A percentile compares a stretch with the other conserved stretches of the same genome.
These are phyloP conservation scores for Clausena lansium DNA, from an alignment of 345 rosid species.

Conservation along the genomic window DNA sequence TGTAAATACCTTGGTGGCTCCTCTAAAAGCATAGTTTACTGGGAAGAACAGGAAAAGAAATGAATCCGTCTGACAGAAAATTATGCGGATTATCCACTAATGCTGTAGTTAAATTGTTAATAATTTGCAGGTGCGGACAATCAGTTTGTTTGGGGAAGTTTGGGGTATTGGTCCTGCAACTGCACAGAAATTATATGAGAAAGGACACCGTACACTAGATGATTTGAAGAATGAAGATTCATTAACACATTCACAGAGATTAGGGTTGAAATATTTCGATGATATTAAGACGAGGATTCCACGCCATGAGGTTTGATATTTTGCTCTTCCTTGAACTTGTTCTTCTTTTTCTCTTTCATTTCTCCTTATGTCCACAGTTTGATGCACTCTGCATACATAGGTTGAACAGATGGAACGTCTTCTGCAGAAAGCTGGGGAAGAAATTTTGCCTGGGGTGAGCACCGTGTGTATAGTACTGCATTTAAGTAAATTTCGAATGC, in stretches of 20 bases:
- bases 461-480: constrained; percentile 8
- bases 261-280: constrained; percentile 91
- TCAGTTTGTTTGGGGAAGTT: constrained; percentile 85
- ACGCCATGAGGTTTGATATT: constrained; percentile 65
- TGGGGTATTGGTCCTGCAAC: constrained; percentile 99
- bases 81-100: neutral
- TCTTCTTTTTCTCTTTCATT: neutral
- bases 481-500: neutral
- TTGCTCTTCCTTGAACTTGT: constrained; percentile 14
- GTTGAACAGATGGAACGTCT: constrained; percentile 84
- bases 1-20: neutral
- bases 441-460: constrained; percentile 76
- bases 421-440: constrained; percentile 69
- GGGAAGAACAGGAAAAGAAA: neutral
- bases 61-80: neutral
- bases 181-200: constrained; percentile 85
- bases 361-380: constrained; percentile 5
- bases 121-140: constrained; percentile 63
- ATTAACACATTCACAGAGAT: constrained; percentile 70
- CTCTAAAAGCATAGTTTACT: neutral
- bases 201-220: constrained; percentile 76
- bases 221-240: constrained; percentile 77
- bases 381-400: constrained; percentile 32
- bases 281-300: constrained; percentile 85
- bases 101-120: neutral